phyloP scores from a whole-genome alignment of 2,329 filamentous ascomycete genomes.

The Ploettnerulaceae sp. region DNA sequence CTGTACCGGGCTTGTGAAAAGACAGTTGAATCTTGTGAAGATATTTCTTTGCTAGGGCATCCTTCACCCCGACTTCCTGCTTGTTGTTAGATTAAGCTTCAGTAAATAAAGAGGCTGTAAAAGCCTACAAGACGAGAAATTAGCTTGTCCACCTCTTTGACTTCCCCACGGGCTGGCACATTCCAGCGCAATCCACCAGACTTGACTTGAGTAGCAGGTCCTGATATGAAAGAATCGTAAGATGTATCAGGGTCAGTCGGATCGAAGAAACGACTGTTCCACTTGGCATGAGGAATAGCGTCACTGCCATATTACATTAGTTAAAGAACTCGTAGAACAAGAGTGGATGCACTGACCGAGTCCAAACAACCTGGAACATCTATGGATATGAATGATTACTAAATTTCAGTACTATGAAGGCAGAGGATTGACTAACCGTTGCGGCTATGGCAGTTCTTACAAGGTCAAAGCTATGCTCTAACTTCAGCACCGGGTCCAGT shows the following conservation, averaged over 20 bases:
- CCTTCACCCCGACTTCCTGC: slow-evolving; percentile 2
- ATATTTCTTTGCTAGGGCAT: slow-evolving; percentile 1
- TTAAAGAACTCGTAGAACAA: neutral
- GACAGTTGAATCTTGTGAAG: neutral
- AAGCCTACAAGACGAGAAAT: neutral
- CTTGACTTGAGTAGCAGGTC: neutral
- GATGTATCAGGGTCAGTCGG: neutral
- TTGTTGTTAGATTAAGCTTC: neutral
- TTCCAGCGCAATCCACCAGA: neutral
- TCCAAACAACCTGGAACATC: neutral
- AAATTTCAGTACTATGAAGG: neutral
- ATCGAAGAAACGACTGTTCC: neutral
- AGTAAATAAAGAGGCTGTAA: neutral
- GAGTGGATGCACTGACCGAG: neutral
- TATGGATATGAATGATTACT: neutral
- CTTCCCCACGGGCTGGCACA: neutral
- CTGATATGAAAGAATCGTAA: slow-evolving; percentile 2
- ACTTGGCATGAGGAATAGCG: slow-evolving; percentile 1
- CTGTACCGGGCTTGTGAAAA: neutral
- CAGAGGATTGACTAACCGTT: neutral
- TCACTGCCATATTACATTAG: neutral
- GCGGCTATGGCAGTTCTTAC: neutral
- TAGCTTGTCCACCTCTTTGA: neutral
- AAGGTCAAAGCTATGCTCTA: neutral
- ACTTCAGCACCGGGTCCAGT: neutral